These are phyloP conservation scores for Cystobasidium ongulense DNA, from an alignment of 768 basidiomycete genomes.

Conservation along the genomic window DNA sequence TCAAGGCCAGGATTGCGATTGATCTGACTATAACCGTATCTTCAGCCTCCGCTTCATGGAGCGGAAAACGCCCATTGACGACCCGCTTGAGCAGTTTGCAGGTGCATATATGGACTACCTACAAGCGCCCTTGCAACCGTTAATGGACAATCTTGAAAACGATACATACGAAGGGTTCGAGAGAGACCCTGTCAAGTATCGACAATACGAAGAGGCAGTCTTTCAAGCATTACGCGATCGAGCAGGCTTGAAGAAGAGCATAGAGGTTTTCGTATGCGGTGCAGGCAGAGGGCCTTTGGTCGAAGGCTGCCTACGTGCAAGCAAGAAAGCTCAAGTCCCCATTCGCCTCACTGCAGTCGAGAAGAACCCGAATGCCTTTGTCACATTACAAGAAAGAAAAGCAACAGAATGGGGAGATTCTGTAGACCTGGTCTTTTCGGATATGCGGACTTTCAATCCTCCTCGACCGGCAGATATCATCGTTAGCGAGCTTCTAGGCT, in stretches of 20 bases:
- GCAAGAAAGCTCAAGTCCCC: slow-evolving; percentile 58
- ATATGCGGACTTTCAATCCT: slow-evolving; percentile 80
- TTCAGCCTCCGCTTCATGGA: slow-evolving; percentile 61
- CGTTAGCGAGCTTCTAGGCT: slow-evolving; percentile 89
- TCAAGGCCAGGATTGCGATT: slow-evolving; percentile 32
- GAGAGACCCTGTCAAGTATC: slow-evolving; percentile 92
- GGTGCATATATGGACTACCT: slow-evolving; percentile 90
- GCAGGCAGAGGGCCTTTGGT: slow-evolving; percentile 92
- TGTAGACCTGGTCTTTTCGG: slow-evolving; percentile 80
- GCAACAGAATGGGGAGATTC: slow-evolving; percentile 70
- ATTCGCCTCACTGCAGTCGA: slow-evolving; percentile 71
- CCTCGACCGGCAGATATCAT: slow-evolving; percentile 76
- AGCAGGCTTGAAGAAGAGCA: slow-evolving; percentile 59
- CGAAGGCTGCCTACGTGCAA: slow-evolving; percentile 68
- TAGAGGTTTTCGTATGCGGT: slow-evolving; percentile 70
- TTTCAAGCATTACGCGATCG: slow-evolving; percentile 69
- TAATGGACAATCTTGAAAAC: slow-evolving; percentile 95
- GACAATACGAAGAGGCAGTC: slow-evolving; percentile 90
- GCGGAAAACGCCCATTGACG: slow-evolving; percentile 57
- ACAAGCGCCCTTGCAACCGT: slow-evolving; percentile 89
- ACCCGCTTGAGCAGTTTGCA: slow-evolving; percentile 80
- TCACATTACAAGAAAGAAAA: slow-evolving; percentile 79
- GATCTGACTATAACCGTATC: neutral
- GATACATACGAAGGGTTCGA: slow-evolving; percentile 96
- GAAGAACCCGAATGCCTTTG: slow-evolving; percentile 91